Evolutionary conservation across 2,329 filamentous ascomycete species (phyloP).

Genomic region (Penicillium polonicum): DNA sequence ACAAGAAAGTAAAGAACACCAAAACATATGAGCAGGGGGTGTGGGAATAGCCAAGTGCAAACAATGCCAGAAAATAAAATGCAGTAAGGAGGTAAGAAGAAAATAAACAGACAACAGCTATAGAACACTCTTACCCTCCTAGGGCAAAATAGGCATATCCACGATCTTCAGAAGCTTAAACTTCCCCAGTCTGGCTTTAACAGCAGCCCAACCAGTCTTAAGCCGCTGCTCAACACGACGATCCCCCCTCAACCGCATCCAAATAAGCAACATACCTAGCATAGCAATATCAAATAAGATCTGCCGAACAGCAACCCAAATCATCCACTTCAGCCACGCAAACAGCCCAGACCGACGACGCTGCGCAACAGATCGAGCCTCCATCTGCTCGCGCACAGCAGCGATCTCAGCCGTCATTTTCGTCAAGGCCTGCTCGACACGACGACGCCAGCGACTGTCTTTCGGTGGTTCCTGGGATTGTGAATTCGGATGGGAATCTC

Average conservation of each 20-base stretch:
- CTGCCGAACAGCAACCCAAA: slow-evolving; percentile 71
- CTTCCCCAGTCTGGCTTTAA: slow-evolving; percentile 35
- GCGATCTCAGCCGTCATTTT: slow-evolving; percentile 91
- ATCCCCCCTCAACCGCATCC: slow-evolving; percentile 45
- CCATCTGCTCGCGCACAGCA: slow-evolving; percentile 86
- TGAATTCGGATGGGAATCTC: neutral
- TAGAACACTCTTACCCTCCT: neutral
- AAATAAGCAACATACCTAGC: slow-evolving; percentile 44
- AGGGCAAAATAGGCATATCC: slow-evolving; percentile 29
- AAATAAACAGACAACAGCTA: neutral
- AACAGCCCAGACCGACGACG: slow-evolving; percentile 63
- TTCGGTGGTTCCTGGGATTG: slow-evolving; percentile 63
- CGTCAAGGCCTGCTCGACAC: slow-evolving; percentile 81
- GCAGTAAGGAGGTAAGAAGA: slow-evolving; percentile 1
- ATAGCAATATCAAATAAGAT: slow-evolving; percentile 66
- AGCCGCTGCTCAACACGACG: slow-evolving; percentile 42
- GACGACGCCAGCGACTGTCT: slow-evolving; percentile 68
- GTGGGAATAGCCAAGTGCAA: neutral
- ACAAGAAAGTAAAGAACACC: slow-evolving; percentile 11
- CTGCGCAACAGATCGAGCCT: slow-evolving; percentile 69
- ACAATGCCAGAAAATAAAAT: slow-evolving; percentile 3
- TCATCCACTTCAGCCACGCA: slow-evolving; percentile 68
- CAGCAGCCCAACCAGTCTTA: slow-evolving; percentile 32
- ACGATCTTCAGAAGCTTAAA: slow-evolving; percentile 28
- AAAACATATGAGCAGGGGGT: too few species aligned